Evolutionary conservation across 1,139 yeast genomes (phyloP), one percentile per base, ranked within the genome.

Genomic region (Blastobotrys apis): DNA sequence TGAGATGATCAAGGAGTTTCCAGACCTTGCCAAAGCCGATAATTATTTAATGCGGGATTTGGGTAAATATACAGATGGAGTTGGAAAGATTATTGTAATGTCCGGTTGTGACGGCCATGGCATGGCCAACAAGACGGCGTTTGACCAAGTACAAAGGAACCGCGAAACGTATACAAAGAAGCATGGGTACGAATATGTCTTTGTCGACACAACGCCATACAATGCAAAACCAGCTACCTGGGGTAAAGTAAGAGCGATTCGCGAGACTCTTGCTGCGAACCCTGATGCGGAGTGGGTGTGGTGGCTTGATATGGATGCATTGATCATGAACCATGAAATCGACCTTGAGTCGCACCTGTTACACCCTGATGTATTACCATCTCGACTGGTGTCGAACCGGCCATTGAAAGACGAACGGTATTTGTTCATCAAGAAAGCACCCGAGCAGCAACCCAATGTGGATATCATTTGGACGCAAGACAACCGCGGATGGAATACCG

Each of bases 271-370:
- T 41, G 53, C 51, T 23, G 38, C 34, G 10, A 38, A 56, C 43
- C 65, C 64, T 9, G 55, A 55, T 2, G 64, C 55, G 16, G 64
- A 63, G 34, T 63, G 67, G 67, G 48, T 63, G 30, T 60, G 65
- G 62, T 63, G 66, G 66, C 49, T 63, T 22, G 67, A 63, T 37
- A 48, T 55, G 2, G 67, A 63, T 47, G 51, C 57, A 16, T 44
- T 63, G 30, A 61, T 63, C 39, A 59, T 60, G 58, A 60, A 63
- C 43, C 55, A 56, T n/a, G 44, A 45, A 17, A 33, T 58, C 8
- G 58, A 62, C 35, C 50, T 66, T 22, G 65, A 62, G 15, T 47
- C 48, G 23, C 62, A 58, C 39, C 33, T 66, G 17, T 52, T 66
- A 16, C 51, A 58, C 33, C 64, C 61, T 6, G 42, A 54, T 5